Base-by-base conservation (phyloP, 2,329 filamentous ascomycete species). In the Shiraia bambusicola region DNA sequence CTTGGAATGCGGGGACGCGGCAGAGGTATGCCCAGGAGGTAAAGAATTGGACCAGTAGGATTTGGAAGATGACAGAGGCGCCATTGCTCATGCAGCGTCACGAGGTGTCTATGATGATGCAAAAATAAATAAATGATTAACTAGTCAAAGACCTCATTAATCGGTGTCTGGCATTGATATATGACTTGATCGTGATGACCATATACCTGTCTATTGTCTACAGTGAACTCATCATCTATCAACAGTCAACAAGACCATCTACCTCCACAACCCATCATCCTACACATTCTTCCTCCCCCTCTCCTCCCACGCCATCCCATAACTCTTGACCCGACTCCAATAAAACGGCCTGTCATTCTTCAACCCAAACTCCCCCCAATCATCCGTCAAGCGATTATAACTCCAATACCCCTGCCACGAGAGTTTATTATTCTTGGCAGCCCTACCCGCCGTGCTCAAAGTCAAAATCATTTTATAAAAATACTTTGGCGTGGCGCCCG, bases 351-450 rank as follows among this genome's bases (percentile, higher is more conserved):
- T 70, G 65, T 84, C 79, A 57, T 85, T 81, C 61, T 77, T 79
- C 54, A 84, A 58, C 2, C 73, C 74, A 69, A 97, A 97, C 70
- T 88, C 86, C 3, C 78, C 88, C 87, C 88, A 93, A 69, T 96
- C 91, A 65, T 95, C 90, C 6, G 89, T 95, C 59, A 95, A 69
- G 54, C 81, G 80, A 64, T 97, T 95, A 64, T 94, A 92, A 71
- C 85, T 92, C 81, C 88, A 95, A 65, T 91, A 96, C 1, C 87
- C 86, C 58, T 86, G 86, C 92, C 93, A 98, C 0, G 76, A 72
- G 36, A 98, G 71, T 70, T 94, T 95, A 49, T 92, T 96, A 60
- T 94, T 95, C 63, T 83, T 82, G 0, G 83, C 74, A 1, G 75
- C 72, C 22, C 69, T 67, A 0, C 77, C 78, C 50, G 84, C 80